Evolutionary conservation across 2,329 filamentous ascomycete species (phyloP).

Genomic region (Fusarium siculi): DNA sequence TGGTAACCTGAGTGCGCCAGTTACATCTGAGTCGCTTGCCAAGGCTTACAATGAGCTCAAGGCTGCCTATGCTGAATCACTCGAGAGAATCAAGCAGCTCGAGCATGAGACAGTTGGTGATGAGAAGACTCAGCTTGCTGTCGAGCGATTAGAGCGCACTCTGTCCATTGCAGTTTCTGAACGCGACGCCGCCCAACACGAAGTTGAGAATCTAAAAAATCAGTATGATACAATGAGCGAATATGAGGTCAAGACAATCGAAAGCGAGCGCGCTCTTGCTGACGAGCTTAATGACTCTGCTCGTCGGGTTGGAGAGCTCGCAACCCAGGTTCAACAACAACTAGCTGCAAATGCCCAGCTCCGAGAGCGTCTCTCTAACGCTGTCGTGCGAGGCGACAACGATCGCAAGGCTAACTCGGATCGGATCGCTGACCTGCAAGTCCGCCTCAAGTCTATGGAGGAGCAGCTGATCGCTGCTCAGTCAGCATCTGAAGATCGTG

Average conservation of each 20-base stretch:
- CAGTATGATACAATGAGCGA: slow-evolving; percentile 69
- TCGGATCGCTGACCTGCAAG: slow-evolving; percentile 86
- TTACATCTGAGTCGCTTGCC: slow-evolving; percentile 77
- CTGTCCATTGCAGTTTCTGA: slow-evolving; percentile 77
- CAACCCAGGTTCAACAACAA: slow-evolving; percentile 81
- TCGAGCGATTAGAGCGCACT: slow-evolving; percentile 73
- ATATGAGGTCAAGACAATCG: slow-evolving; percentile 65
- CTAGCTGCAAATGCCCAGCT: slow-evolving; percentile 81
- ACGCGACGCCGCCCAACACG: slow-evolving; percentile 75
- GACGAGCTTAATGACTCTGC: slow-evolving; percentile 79
- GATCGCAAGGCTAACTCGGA: slow-evolving; percentile 83
- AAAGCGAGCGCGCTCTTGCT: slow-evolving; percentile 72
- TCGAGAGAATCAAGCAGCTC: slow-evolving; percentile 73
- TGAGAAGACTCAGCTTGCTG: slow-evolving; percentile 70
- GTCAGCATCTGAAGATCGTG: slow-evolving; percentile 84
- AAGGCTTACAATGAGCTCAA: slow-evolving; percentile 80
- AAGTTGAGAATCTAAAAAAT: slow-evolving; percentile 69
- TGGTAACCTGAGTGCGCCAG: slow-evolving; percentile 53
- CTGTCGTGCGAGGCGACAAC: slow-evolving; percentile 83
- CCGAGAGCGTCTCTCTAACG: slow-evolving; percentile 79
- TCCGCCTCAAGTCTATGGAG: slow-evolving; percentile 81
- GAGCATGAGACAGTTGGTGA: slow-evolving; percentile 63
- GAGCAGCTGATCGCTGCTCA: slow-evolving; percentile 86
- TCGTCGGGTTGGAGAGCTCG: slow-evolving; percentile 81
- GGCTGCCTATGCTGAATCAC: slow-evolving; percentile 72